Conservation (phyloP, 495 filamentous ascomycete species). For the Pseudotulostoma volvatum region DNA sequence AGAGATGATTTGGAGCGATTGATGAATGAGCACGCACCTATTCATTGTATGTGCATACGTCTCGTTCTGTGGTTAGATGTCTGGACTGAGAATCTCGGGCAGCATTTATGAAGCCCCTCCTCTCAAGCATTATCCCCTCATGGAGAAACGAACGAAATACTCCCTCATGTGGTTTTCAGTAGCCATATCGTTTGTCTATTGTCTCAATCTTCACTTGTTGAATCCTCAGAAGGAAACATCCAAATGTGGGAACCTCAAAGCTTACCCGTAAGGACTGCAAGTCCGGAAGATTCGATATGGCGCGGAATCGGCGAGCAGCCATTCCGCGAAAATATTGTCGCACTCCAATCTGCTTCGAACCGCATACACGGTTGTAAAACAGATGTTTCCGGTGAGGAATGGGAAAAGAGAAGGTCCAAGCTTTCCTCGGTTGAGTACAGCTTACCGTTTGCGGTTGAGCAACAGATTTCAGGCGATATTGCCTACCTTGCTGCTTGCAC, state of each 20-base stretch:
- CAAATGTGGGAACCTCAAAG: background rate
- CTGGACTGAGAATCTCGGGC: too few relatives aligned
- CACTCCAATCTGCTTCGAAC: constrained; percentile 2
- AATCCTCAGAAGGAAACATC: too few relatives aligned
- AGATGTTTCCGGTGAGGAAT: constrained; percentile 2
- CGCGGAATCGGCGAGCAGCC: constrained; percentile 1
- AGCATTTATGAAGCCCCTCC: too few relatives aligned
- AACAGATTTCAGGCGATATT: constrained; percentile 5
- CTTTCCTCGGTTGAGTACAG: background rate
- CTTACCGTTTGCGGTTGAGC: constrained; percentile 8
- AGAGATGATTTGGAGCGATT: too few relatives aligned
- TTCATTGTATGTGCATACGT: too few relatives aligned
- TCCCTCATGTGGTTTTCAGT: too few relatives aligned
- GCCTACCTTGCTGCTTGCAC: constrained; percentile 6
- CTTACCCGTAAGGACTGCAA: constrained; percentile 6
- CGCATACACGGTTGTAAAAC: constrained; percentile 1
- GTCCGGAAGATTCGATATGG: constrained; percentile 7
- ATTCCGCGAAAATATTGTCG: constrained; percentile 7
- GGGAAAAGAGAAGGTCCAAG: background rate
- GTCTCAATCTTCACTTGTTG: too few relatives aligned
- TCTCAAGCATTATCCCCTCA: too few relatives aligned
- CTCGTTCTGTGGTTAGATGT: too few relatives aligned
- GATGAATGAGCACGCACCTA: too few relatives aligned
- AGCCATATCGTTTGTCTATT: too few relatives aligned
- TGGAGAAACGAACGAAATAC: too few relatives aligned